A percentile compares a stretch with the other conserved stretches of the same genome.
Evolutionary conservation across 1,284 basidiomycete genomes (phyloP).

Genomic region (Tetrapyrgos nigripes): DNA sequence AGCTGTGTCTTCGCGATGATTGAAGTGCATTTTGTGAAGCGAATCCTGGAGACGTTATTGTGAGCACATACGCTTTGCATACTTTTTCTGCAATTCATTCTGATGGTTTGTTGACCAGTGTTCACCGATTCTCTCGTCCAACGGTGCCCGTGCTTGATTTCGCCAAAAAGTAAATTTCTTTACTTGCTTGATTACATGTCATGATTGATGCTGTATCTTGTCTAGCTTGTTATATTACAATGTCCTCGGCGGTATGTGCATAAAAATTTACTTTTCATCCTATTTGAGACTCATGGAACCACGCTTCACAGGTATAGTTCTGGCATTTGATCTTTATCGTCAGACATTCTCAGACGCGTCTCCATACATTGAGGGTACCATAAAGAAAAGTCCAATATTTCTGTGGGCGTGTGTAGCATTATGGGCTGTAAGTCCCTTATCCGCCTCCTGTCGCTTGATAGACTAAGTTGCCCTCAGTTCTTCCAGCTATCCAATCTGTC

Average conservation of each 20-base stretch:
- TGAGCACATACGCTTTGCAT: conserved; percentile 43
- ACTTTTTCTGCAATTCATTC: not conserved
- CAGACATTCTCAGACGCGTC: conserved; percentile 71
- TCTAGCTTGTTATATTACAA: conserved; percentile 88
- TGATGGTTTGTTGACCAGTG: conserved; percentile 45
- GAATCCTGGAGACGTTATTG: conserved; percentile 95
- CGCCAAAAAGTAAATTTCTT: conserved; percentile 81
- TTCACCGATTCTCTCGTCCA: conserved; percentile 94
- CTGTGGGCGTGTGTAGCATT: conserved; percentile 70
- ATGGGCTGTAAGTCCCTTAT: conserved; percentile 70
- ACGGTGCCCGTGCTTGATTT: conserved; percentile 93
- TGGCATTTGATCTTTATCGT: conserved; percentile 84
- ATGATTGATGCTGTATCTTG: conserved; percentile 1
- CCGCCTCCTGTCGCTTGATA: conserved; percentile 38
- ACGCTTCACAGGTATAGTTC: conserved; percentile 63
- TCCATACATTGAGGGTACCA: conserved; percentile 66
- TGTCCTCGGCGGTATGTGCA: conserved; percentile 70
- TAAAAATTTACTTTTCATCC: not conserved
- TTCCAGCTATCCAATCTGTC: conserved; percentile 87
- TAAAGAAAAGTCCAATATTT: conserved; percentile 73
- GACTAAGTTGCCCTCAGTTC: conserved; percentile 54
- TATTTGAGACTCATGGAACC: conserved; percentile 5
- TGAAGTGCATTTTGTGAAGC: conserved; percentile 90
- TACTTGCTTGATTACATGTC: not conserved
- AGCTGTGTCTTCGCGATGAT: conserved; percentile 85